A percentile compares a stretch with the other conserved stretches of the same genome.
Conservation (phyloP, 441 rosid genomes). For the Erodium chrysanthum region DNA sequence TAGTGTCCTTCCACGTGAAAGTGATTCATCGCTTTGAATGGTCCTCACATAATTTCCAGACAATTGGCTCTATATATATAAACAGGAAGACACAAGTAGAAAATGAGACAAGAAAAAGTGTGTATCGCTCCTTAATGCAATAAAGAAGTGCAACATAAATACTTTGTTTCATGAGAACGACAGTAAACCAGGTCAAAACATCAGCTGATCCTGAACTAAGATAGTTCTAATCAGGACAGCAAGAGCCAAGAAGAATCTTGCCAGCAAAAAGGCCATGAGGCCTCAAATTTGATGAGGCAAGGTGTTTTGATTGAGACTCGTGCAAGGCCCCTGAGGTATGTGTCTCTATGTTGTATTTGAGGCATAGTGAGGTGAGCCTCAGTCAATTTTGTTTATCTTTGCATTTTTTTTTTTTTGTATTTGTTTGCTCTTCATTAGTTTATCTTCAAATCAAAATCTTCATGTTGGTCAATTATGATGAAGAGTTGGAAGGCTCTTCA, state of each 20-base stretch:
- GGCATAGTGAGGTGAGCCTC: no score
- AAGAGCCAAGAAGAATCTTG: not conserved
- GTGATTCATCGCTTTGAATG: slow-evolving; percentile 34
- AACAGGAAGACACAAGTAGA: slow-evolving; percentile 7
- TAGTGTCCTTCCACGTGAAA: slow-evolving; percentile 56
- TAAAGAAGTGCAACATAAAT: not conserved
- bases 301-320: not conserved
- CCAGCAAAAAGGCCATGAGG: not conserved
- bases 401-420: no score
- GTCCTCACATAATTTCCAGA: slow-evolving; percentile 50
- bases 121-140: not conserved
- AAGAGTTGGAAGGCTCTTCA: no score
- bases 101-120: slow-evolving; percentile 5
- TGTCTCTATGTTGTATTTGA: not conserved
- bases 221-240: not conserved
- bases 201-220: not conserved
- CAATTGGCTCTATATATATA: slow-evolving; percentile 48
- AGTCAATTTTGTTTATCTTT: no score
- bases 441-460: no score
- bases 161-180: not conserved
- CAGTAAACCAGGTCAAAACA: not conserved
- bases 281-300: not conserved
- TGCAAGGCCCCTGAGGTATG: no score
- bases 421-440: no score
- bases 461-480: no score